A percentile compares a stretch with the other conserved stretches of the same genome.
Evolutionary conservation across 371 early-diverging fungal species (phyloP).

Genomic region (Rhizopus arrhizus): DNA sequence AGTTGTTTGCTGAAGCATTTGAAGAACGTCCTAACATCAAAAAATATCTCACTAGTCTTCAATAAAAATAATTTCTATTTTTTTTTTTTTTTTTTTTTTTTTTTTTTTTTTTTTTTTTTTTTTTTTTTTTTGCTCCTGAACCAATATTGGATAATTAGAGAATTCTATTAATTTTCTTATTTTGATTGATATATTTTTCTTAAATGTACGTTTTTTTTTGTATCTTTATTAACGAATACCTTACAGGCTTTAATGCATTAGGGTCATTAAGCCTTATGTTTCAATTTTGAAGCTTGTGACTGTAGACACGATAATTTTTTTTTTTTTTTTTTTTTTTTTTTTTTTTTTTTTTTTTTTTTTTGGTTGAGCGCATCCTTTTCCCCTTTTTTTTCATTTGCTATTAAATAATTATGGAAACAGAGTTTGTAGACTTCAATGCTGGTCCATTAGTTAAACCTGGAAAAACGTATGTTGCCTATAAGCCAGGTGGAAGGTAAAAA

Average conservation of each 20-base stretch:
- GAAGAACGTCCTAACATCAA: conserved; percentile 28
- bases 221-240: too few relatives aligned
- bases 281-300: not conserved
- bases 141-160: too few relatives aligned
- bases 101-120: not conserved
- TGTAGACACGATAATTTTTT: conserved; percentile 11
- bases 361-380: too few relatives aligned
- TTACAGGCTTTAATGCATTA: too few relatives aligned
- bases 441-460: conserved; percentile 7
- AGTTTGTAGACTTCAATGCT: conserved; percentile 3
- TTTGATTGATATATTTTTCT: too few relatives aligned
- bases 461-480: conserved; percentile 17
- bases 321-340: not conserved
- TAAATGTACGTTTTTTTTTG: too few relatives aligned
- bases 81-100: not conserved
- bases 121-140: not conserved
- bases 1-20: conserved; percentile 26
- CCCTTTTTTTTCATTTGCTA: not conserved
- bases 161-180: too few relatives aligned
- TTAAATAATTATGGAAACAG: not conserved
- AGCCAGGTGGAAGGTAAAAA: conserved; percentile 26
- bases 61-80: conserved; percentile 7
- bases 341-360: not conserved
- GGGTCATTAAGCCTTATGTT: too few relatives aligned
- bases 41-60: conserved; percentile 10